phyloP scores from a whole-genome alignment of 2,329 filamentous ascomycete species.

The Penicillium brevicompactum region DNA sequence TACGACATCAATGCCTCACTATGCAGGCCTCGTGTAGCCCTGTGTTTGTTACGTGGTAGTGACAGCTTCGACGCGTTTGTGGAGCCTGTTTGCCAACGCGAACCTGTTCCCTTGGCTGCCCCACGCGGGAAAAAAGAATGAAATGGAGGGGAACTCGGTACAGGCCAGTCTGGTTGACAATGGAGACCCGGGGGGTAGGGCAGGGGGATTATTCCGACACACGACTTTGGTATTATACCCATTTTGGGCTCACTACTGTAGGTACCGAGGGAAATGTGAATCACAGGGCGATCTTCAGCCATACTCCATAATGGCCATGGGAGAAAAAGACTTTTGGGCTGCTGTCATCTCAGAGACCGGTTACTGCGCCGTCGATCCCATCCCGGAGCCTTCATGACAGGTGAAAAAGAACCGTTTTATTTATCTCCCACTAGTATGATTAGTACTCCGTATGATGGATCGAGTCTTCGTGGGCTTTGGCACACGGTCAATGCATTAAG shows the following conservation, averaged over 20 bases:
- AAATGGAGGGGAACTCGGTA: slow-evolving; percentile 4
- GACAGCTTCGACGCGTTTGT: slow-evolving; percentile 23
- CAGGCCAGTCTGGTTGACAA: slow-evolving; percentile 6
- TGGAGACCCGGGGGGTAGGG: background rate
- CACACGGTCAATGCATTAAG: slow-evolving; percentile 28
- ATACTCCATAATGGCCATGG: background rate
- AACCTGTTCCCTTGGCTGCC: slow-evolving; percentile 17
- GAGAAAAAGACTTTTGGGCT: slow-evolving; percentile 13
- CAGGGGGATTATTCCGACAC: background rate
- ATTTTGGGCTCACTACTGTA: background rate
- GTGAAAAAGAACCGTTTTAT: slow-evolving; percentile 6
- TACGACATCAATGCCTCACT: slow-evolving; percentile 12
- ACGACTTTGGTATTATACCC: background rate
- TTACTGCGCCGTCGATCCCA: slow-evolving; percentile 33
- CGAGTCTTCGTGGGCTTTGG: slow-evolving; percentile 21
- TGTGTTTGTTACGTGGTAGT: slow-evolving; percentile 8
- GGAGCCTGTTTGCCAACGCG: slow-evolving; percentile 20
- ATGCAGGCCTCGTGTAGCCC: slow-evolving; percentile 17
- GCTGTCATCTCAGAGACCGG: slow-evolving; percentile 28
- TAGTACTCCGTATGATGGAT: slow-evolving; percentile 22
- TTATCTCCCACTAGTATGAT: background rate
- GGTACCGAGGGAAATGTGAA: slow-evolving; percentile 5
- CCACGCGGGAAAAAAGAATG: slow-evolving; percentile 23
- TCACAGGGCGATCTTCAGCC: background rate
- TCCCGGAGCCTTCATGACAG: slow-evolving; percentile 18